Percentiles rank a stretch among this genome's conserved stretches.
Conservation (phyloP, 805 yeast genomes). For the Scheffersomyces ergatensis region DNA sequence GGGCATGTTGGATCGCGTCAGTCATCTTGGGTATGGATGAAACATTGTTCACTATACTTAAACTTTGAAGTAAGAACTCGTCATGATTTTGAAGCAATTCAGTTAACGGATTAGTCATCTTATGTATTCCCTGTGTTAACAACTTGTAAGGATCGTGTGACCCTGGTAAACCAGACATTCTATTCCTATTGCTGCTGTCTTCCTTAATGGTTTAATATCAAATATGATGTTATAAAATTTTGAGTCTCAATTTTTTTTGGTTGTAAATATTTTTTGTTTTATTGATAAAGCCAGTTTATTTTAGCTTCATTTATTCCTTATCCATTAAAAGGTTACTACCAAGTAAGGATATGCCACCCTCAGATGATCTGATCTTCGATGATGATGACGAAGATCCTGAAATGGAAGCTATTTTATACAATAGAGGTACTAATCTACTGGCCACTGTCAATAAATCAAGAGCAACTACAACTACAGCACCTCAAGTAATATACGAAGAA, state of each 20-base stretch:
- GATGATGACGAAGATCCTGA: constrained; percentile 12
- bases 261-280: too few relatives aligned
- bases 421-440: not conserved
- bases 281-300: too few relatives aligned
- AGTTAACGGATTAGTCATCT: constrained; percentile 23
- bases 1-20: not conserved
- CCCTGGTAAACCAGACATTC: too few relatives aligned
- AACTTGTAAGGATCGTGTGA: too few relatives aligned
- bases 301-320: too few relatives aligned
- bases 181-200: too few relatives aligned
- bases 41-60: constrained; percentile 22
- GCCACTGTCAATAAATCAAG: not conserved
- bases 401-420: constrained; percentile 1
- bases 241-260: too few relatives aligned
- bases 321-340: too few relatives aligned
- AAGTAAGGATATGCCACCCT: not conserved
- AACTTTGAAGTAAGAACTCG: constrained; percentile 25
- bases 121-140: constrained; percentile 18
- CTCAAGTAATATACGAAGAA: constrained; percentile 4
- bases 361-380: constrained; percentile 11
- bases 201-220: too few relatives aligned
- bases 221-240: too few relatives aligned
- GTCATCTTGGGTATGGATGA: constrained; percentile 3
- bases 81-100: constrained; percentile 26
- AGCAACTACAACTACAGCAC: not conserved